Evolutionary conservation across 306 rosid genomes (phyloP), one percentile per base, ranked within the genome.

Genomic region (Styphnolobium japonicum): DNA sequence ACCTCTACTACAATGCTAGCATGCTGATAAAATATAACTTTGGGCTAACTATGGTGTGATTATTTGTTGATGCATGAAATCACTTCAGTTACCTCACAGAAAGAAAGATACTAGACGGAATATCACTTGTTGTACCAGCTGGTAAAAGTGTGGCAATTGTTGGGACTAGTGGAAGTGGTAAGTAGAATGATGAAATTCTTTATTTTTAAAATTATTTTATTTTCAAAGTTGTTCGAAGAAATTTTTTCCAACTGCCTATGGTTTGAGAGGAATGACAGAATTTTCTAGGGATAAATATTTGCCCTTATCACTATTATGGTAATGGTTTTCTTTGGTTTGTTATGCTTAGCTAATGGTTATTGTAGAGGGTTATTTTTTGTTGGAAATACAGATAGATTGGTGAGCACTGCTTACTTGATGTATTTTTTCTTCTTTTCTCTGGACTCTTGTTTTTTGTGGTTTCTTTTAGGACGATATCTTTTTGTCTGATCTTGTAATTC

Each of bases 91-190:
- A 95, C 84, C 82, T 93, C 56, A 36, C 88, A 42, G 98, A 90
- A 68, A 91, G 98, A 81, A 92, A 93, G 86, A 95, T 95, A 91
- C 98, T 95, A 69, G 98, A 90, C 81, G 98, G 94, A 67, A 76
- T 95, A 84, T 95, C 98, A 61, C 87, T 95, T 76, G 66, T 80
- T 75, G 94, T 95, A 49, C 96, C 98, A 18, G 94, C 98, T 33
- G 98, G 98, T 76, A 93, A 92, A 90, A 95, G 98, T 85, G 98
- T 95, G 83, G 98, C 98, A 69, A 95, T 95, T 78, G 98, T 95
- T 67, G 98, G 98, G 62, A 95, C 98, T 57, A 95, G 98, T 80
- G 97, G 98, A 80, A 95, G 98, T 88, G 98, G 98, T 95, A 90
- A 90, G 97, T 72, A 67, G 63, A 78, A 37, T 78, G 75, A 71